Evolutionary conservation across 805 yeast species (phyloP).

Genomic region (Lipomyces chichibuensis): DNA sequence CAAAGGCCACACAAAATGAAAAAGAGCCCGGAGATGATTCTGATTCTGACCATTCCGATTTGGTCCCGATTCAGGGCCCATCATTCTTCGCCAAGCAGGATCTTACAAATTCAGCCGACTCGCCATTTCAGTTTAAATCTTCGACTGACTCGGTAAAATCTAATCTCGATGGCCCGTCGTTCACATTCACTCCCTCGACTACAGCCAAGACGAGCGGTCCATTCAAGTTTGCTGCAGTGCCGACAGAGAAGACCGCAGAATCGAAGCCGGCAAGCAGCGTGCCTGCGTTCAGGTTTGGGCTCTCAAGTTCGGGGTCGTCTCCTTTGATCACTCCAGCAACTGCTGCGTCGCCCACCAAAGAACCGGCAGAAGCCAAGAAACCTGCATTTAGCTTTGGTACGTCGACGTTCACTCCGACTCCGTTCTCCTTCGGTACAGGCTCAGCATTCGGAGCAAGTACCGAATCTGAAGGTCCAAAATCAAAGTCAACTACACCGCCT

Average conservation of each 20-base stretch:
- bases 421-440: slow-evolving; percentile 6
- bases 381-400: slow-evolving; percentile 13
- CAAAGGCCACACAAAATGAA: not conserved
- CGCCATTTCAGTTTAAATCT: slow-evolving; percentile 16
- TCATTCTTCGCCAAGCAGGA: slow-evolving; percentile 1
- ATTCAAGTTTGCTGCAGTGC: slow-evolving; percentile 14
- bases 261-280: not conserved
- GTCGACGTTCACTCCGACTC: not conserved
- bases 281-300: slow-evolving; percentile 9
- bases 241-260: not conserved
- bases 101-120: not conserved
- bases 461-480: not conserved
- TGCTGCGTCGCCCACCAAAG: not conserved
- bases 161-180: slow-evolving; percentile 17
- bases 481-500: slow-evolving; percentile 18
- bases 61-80: slow-evolving; percentile 22
- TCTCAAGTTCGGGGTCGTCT: not conserved
- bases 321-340: not conserved
- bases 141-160: not conserved
- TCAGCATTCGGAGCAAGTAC: not conserved
- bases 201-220: slow-evolving; percentile 3
- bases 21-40: slow-evolving; percentile 8
- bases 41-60: slow-evolving; percentile 12
- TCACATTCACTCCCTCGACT: slow-evolving; percentile 1
- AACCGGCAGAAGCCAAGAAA: not conserved